A percentile compares a stretch with the other conserved stretches of the same genome.
phyloP scores from a whole-genome alignment of 139 green algal species.

The Deuterostichococcus epilithicus region DNA sequence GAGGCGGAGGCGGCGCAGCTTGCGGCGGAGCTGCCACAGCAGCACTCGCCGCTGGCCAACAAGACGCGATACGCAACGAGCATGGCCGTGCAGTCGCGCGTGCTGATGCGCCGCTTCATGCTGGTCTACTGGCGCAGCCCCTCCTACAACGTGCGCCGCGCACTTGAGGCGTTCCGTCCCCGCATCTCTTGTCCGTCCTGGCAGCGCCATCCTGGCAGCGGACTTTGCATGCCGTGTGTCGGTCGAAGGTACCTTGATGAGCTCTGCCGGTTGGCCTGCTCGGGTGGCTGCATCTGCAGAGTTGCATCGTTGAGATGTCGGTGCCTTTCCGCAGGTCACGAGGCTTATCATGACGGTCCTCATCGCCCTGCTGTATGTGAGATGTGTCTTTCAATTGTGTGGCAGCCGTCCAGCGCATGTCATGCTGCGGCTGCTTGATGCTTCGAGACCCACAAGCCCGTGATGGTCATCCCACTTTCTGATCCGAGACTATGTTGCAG shows the following conservation, averaged over 20 bases:
- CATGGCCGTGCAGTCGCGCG: slow-evolving; percentile 5
- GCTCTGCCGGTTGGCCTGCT: too few relatives aligned
- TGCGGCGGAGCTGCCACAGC: slow-evolving; percentile 4
- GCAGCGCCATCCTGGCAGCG: too few relatives aligned
- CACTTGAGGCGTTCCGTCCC: too few relatives aligned
- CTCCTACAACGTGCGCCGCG: slow-evolving; percentile 31
- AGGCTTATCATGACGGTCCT: slow-evolving; percentile 34
- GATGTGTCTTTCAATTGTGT: not conserved
- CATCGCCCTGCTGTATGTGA: slow-evolving; percentile 33
- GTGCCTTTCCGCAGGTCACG: slow-evolving; percentile 10
- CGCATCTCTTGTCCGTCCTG: too few relatives aligned
- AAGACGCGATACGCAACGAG: slow-evolving; percentile 21
- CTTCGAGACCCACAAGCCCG: too few relatives aligned
- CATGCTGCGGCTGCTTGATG: too few relatives aligned
- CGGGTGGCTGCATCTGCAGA: too few relatives aligned
- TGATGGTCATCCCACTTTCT: too few relatives aligned
- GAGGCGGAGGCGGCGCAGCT: slow-evolving; percentile 16
- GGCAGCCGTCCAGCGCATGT: too few relatives aligned
- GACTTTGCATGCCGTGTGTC: too few relatives aligned
- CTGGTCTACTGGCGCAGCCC: slow-evolving; percentile 41
- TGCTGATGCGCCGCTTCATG: slow-evolving; percentile 31
- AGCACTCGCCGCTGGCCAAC: slow-evolving; percentile 27
- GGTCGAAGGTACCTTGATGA: too few relatives aligned
- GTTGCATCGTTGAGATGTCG: too few relatives aligned
- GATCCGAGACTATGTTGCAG: not conserved